These are phyloP conservation scores for Yueomyces sinensis DNA, from an alignment of 805 yeast genomes.

Conservation along the genomic window DNA sequence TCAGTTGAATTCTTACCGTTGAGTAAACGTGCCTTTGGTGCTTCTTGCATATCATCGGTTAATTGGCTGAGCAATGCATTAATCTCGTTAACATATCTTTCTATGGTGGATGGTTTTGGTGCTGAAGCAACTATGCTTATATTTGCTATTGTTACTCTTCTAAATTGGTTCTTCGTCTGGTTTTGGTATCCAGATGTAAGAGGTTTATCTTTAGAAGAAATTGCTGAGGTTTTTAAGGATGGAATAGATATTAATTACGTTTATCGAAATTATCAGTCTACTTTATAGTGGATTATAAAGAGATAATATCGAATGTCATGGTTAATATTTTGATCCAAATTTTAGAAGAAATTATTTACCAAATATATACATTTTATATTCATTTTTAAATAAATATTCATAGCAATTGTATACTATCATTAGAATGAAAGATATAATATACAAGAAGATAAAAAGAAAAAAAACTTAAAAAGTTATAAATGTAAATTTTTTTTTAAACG, in stretches of 20 bases:
- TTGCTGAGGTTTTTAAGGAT: slow-evolving; percentile 27
- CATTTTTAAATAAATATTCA: too few species aligned
- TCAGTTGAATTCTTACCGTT: slow-evolving; percentile 32
- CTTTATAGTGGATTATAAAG: background rate
- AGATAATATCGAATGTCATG: too few species aligned
- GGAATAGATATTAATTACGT: slow-evolving; percentile 29
- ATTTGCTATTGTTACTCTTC: slow-evolving; percentile 22
- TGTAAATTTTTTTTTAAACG: background rate
- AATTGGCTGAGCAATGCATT: slow-evolving; percentile 30
- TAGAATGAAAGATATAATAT: too few species aligned
- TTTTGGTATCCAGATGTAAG: slow-evolving; percentile 32
- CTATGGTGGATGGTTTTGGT: slow-evolving; percentile 21
- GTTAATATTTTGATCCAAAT: too few species aligned
- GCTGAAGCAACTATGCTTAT: slow-evolving; percentile 23
- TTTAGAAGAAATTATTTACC: too few species aligned
- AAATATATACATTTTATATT: too few species aligned
- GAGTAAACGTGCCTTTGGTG: slow-evolving; percentile 30
- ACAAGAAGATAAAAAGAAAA: background rate
- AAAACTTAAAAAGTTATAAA: too few species aligned
- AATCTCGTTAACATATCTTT: slow-evolving; percentile 26
- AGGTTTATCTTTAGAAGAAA: slow-evolving; percentile 31
- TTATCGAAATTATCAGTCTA: slow-evolving; percentile 19
- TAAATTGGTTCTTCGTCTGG: slow-evolving; percentile 29
- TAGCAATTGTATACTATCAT: too few species aligned
- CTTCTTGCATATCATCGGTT: slow-evolving; percentile 29